These are phyloP conservation scores for Rosellinia necatrix DNA, from an alignment of 2,329 filamentous ascomycete species.

Conservation along the genomic window DNA sequence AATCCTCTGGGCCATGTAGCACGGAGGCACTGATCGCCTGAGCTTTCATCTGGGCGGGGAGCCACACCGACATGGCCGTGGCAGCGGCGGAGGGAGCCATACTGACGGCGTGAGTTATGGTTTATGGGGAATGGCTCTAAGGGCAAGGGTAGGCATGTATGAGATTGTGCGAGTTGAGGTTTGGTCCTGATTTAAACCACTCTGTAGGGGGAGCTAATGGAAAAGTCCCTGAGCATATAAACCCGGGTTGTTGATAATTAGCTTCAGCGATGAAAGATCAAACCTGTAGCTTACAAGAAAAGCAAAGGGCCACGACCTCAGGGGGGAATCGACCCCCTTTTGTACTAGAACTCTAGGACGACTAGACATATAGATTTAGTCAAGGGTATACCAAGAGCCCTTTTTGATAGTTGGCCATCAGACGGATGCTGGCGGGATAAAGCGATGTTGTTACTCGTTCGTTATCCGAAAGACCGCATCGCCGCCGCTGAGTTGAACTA, in stretches of 20 bases:
- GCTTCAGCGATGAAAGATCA: constrained; percentile 11
- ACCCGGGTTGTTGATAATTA: not conserved
- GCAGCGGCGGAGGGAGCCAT: constrained; percentile 58
- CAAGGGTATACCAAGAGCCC: not conserved
- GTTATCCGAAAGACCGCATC: constrained; percentile 22
- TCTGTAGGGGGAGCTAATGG: too few species aligned
- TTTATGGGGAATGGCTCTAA: constrained; percentile 13
- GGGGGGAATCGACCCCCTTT: constrained; percentile 22
- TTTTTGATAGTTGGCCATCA: constrained; percentile 18
- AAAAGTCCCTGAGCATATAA: not conserved
- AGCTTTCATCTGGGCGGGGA: constrained; percentile 49
- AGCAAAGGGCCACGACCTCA: constrained; percentile 11
- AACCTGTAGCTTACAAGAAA: constrained; percentile 4
- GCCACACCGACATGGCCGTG: constrained; percentile 50
- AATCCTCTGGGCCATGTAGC: constrained; percentile 60
- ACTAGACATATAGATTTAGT: not conserved
- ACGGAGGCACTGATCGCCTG: constrained; percentile 57
- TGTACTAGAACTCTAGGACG: constrained; percentile 4
- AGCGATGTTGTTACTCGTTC: constrained; percentile 23
- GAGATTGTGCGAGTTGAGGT: not conserved
- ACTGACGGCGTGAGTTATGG: constrained; percentile 42
- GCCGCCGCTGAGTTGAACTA: constrained; percentile 44
- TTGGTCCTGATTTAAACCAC: too few species aligned
- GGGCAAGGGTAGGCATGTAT: not conserved
- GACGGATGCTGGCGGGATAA: constrained; percentile 25